Conservation (phyloP, 345 rosid genomes). For the Hypericum androsaemum region DNA sequence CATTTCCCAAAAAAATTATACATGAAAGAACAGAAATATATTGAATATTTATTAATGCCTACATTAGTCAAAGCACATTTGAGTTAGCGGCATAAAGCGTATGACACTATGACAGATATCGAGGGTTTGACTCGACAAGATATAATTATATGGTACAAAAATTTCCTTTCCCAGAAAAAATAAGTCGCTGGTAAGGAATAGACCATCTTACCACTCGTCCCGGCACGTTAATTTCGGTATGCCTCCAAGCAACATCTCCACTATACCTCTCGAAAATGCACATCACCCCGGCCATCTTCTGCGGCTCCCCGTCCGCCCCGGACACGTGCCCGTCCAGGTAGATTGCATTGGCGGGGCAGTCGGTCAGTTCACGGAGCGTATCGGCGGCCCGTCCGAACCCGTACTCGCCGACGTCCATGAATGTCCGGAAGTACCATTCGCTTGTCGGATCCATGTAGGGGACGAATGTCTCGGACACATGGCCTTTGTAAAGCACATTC, state of each 20-base stretch:
- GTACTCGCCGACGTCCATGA: constrained; percentile 67
- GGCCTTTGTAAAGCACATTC: constrained; percentile 50
- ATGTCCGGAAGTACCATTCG: constrained; percentile 76
- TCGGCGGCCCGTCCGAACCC: constrained; percentile 61
- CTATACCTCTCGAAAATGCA: constrained; percentile 60
- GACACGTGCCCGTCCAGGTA: constrained; percentile 51
- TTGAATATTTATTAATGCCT: no score
- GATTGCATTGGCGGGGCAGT: constrained; percentile 54
- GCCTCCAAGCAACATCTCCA: constrained; percentile 56
- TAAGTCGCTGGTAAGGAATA: no score
- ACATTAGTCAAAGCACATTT: no score
- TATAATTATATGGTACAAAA: neutral
- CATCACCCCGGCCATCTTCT: constrained; percentile 32
- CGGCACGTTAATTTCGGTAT: constrained; percentile 60
- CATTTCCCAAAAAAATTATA: no score
- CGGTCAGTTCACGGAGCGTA: constrained; percentile 44
- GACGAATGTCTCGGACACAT: constrained; percentile 71
- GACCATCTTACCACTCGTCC: constrained; percentile 46
- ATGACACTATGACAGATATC: no score
- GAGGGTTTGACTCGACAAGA: no score
- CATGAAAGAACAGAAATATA: no score
- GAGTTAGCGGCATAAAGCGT: no score
- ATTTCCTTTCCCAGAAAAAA: neutral
- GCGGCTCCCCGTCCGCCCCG: constrained; percentile 50
- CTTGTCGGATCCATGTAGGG: constrained; percentile 72